Evolutionary conservation across 805 yeast species (phyloP).

Genomic region (Komagataella mondaviorum): DNA sequence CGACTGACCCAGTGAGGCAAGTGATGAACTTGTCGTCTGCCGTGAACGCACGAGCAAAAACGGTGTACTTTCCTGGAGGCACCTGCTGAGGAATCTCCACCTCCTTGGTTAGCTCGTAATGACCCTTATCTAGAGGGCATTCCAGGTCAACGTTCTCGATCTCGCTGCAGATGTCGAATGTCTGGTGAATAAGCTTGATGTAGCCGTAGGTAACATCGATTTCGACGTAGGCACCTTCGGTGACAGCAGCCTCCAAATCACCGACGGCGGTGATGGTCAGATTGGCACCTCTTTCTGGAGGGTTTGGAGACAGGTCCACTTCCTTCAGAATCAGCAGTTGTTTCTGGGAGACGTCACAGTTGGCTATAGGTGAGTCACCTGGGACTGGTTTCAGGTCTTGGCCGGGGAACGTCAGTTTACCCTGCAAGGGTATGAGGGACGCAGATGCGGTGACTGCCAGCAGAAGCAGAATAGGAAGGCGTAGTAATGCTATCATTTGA

Average conservation of each 20-base stretch:
- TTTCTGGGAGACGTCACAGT: conserved; percentile 52
- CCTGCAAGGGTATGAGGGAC: neutral
- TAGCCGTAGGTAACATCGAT: conserved; percentile 89
- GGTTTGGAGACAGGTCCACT: conserved; percentile 66
- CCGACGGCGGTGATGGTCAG: conserved; percentile 74
- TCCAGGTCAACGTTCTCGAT: conserved; percentile 68
- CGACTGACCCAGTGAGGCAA: conserved; percentile 67
- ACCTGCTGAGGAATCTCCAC: conserved; percentile 85
- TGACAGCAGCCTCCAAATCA: conserved; percentile 34
- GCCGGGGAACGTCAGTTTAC: neutral
- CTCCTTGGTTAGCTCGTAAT: conserved; percentile 46
- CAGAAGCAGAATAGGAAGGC: neutral
- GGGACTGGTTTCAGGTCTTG: conserved; percentile 57
- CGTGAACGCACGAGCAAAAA: conserved; percentile 83
- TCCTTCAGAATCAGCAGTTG: conserved; percentile 53
- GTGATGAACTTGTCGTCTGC: conserved; percentile 70
- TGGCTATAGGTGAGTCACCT: conserved; percentile 76
- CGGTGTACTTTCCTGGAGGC: conserved; percentile 89
- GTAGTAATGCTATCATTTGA: neutral
- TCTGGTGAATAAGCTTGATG: conserved; percentile 75
- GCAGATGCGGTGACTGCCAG: neutral
- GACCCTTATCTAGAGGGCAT: conserved; percentile 73
- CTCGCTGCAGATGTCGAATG: conserved; percentile 89
- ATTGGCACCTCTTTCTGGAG: conserved; percentile 78
- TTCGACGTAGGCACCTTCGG: conserved; percentile 87